Evolutionary conservation across 1,139 yeast genomes (phyloP).

Genomic region (Groenewaldozyma auringiensis): DNA sequence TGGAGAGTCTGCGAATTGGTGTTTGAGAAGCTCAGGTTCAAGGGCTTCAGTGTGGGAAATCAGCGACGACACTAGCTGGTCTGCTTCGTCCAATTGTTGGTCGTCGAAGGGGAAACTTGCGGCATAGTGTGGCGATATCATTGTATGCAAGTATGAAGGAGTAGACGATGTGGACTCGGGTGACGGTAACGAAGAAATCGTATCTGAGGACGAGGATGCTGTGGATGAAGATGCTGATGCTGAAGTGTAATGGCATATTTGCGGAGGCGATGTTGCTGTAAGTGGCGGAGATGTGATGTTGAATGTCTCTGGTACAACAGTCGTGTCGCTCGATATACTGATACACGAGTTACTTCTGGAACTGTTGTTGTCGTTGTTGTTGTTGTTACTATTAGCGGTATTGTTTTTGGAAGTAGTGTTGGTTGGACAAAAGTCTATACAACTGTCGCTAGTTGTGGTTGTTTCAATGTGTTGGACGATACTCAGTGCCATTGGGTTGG

Average conservation of each 20-base stretch:
- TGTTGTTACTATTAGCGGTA: too few relatives aligned
- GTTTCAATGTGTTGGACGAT: background rate
- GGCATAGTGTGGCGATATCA: background rate
- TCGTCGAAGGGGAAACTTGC: too few relatives aligned
- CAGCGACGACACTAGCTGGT: background rate
- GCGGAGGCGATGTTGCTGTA: background rate
- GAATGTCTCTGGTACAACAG: background rate
- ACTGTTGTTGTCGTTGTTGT: too few relatives aligned
- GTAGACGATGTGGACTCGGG: too few relatives aligned
- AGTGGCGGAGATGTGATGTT: background rate
- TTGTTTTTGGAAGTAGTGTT: background rate
- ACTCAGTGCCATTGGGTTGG: background rate
- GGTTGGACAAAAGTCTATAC: background rate
- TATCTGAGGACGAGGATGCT: background rate
- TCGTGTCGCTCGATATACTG: background rate
- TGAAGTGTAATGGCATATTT: background rate
- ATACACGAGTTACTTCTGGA: background rate
- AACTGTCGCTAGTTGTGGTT: too few relatives aligned
- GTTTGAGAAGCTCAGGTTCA: background rate
- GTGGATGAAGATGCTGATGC: background rate
- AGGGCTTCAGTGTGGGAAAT: background rate
- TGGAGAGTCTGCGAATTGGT: too few relatives aligned
- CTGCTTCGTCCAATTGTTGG: background rate
- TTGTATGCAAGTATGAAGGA: background rate
- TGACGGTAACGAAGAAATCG: too few relatives aligned